A percentile compares a stretch with the other conserved stretches of the same genome.
These are phyloP conservation scores for Martiniozyma asiatica DNA, from an alignment of 1,139 yeast species.

Conservation along the genomic window DNA sequence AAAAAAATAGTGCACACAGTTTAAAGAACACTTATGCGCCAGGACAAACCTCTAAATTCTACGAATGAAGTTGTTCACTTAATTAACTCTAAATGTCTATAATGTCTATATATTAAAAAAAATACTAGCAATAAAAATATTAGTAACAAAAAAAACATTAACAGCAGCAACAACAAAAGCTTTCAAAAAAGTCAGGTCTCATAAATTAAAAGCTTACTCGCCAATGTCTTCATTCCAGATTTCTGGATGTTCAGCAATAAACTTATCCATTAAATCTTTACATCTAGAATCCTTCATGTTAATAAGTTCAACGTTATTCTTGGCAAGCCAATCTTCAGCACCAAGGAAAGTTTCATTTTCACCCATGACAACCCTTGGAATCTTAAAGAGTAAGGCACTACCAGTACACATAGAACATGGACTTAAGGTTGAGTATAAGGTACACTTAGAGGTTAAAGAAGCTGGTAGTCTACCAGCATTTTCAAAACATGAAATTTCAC, in stretches of 20 bases:
- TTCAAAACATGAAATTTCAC: constrained; percentile 81
- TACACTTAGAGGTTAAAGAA: constrained; percentile 52
- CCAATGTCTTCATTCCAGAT: constrained; percentile 93
- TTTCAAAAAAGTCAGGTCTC: too few relatives aligned
- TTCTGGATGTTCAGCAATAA: constrained; percentile 64
- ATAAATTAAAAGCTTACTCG: constrained; percentile 14
- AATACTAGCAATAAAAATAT: too few relatives aligned
- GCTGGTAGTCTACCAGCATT: constrained; percentile 80
- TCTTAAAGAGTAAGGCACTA: constrained; percentile 78
- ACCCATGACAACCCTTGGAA: constrained; percentile 76
- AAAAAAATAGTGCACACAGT: too few relatives aligned
- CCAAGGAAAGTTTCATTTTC: constrained; percentile 76
- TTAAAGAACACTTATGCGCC: too few relatives aligned
- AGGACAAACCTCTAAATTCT: too few relatives aligned
- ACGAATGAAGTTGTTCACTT: too few relatives aligned
- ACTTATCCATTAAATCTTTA: constrained; percentile 59
- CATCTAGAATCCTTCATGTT: constrained; percentile 60
- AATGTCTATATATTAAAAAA: too few relatives aligned
- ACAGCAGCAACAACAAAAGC: too few relatives aligned
- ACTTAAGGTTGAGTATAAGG: constrained; percentile 81
- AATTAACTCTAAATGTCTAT: too few relatives aligned
- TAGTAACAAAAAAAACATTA: too few relatives aligned
- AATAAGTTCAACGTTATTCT: constrained; percentile 64
- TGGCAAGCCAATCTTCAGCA: constrained; percentile 55
- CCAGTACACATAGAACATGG: constrained; percentile 96